Evolutionary conservation across 2,329 filamentous ascomycete genomes (phyloP), one percentile per base, ranked within the genome.

Genomic region (Ophiostoma piceae): DNA sequence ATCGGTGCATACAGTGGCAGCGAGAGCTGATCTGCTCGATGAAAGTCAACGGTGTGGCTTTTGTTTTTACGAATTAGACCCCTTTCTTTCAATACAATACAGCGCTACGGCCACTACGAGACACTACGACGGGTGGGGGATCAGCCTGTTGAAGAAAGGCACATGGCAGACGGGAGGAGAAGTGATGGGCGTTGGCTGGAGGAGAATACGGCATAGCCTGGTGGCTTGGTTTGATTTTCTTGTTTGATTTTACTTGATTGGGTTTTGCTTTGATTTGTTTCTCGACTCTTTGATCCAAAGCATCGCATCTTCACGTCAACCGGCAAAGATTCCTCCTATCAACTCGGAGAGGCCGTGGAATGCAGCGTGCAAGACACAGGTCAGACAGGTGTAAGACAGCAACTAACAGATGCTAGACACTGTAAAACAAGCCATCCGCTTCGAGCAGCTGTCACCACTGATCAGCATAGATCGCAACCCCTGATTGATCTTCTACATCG

Each of bases 141-240:
- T 57, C 51, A 26, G 51, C 51, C 9, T 57, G 51, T 71, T 71
- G 60, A 68, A 67, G 69, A 71, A 71, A 35, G 66, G 47, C 69
- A 70, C 69, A 70, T 70, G 69, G 69, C 43, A 68, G 37, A 41
- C 37, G 35, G 16, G 62, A 66, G 64, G 12, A 66, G 35, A 26
- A 43, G 37, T 16, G 57, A 62, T 62, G 57, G 26, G 57, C 57
- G 2, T 16, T 35, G 19, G 43, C 43, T 35, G 16, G 16, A 7
- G 16, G 16, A 47, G 43, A 19, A 19, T 47, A 19, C 8, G 22
- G 19, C 26, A 57, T 57, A 57, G 51, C 51, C 11, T 57, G 19
- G 43, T 47, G 43, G 43, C 16, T n/a, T 47, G 14, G 2, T 19
- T 12, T 41, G 14, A 4, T 47, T 47, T 19, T 4, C 4, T 47